Evolutionary conservation across 1,284 basidiomycete species (phyloP).

Genomic region (Heterobasidion occidentale): DNA sequence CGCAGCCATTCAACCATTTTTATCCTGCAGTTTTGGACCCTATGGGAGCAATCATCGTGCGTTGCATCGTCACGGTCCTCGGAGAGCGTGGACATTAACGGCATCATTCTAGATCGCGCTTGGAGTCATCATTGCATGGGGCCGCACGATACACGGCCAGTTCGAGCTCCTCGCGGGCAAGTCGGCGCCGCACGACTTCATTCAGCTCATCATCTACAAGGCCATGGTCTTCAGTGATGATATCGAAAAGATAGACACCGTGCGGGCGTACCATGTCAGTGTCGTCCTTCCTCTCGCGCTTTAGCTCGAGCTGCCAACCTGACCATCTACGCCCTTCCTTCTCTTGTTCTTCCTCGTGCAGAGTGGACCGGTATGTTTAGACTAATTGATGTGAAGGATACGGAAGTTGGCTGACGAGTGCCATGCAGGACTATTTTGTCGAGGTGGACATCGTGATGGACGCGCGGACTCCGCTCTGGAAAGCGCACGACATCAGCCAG

Average conservation of each 20-base stretch:
- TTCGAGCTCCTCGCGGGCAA: conserved; percentile 89
- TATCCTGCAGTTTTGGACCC: conserved; percentile 64
- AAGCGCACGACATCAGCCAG: conserved; percentile 90
- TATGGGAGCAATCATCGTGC: conserved; percentile 68
- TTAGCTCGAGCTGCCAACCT: not conserved
- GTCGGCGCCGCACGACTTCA: conserved; percentile 85
- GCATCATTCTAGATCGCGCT: conserved; percentile 51
- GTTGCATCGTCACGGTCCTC: conserved; percentile 14
- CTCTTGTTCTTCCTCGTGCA: conserved; percentile 15
- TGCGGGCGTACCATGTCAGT: conserved; percentile 80
- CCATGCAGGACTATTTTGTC: conserved; percentile 73
- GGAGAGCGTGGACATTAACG: too few species aligned
- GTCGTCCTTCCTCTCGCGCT: conserved; percentile 3
- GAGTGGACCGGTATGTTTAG: conserved; percentile 55
- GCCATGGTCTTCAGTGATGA: conserved; percentile 82
- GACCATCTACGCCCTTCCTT: not conserved
- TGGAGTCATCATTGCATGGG: conserved; percentile 81
- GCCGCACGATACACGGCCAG: conserved; percentile 66
- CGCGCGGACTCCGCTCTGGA: conserved; percentile 82
- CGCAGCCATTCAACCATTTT: conserved; percentile 3
- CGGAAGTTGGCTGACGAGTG: not conserved
- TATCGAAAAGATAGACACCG: conserved; percentile 85
- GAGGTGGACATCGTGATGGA: conserved; percentile 95
- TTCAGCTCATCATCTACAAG: conserved; percentile 91
- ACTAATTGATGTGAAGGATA: not conserved